phyloP scores from a whole-genome alignment of 495 filamentous ascomycete species.

The Neurospora sp. region DNA sequence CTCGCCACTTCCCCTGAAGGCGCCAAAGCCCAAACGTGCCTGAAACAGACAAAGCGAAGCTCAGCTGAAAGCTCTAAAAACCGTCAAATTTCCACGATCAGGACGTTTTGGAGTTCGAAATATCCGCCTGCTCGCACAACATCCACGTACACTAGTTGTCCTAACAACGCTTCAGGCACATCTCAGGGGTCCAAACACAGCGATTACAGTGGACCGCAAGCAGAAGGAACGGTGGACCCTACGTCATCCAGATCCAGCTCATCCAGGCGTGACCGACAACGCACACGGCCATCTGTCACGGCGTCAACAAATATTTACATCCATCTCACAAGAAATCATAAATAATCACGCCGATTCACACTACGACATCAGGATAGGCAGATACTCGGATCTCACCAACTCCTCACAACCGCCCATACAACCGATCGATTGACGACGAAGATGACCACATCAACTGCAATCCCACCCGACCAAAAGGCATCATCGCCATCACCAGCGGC shows the following conservation, averaged over 20 bases:
- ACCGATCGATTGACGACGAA: too few relatives aligned
- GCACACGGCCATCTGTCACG: neutral
- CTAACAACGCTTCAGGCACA: neutral
- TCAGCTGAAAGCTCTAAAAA: neutral
- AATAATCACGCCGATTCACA: neutral
- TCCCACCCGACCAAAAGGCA: too few relatives aligned
- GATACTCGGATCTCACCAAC: too few relatives aligned
- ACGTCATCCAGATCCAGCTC: neutral
- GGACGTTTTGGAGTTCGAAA: neutral
- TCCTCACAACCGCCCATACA: too few relatives aligned
- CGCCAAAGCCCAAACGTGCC: neutral
- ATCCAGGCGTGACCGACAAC: neutral
- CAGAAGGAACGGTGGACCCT: neutral
- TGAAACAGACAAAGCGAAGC: neutral
- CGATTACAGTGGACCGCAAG: neutral
- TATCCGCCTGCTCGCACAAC: neutral
- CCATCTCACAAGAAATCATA: neutral
- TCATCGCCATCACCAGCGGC: too few relatives aligned
- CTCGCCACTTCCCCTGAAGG: neutral
- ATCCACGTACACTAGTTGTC: neutral
- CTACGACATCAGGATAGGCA: too few relatives aligned
- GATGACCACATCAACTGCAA: too few relatives aligned
- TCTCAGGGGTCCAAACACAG: neutral
- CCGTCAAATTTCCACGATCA: neutral
- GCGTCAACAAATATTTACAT: neutral